These are phyloP conservation scores for Fraxinus latifolia DNA, from an alignment of 305 asterid species.

Conservation along the genomic window DNA sequence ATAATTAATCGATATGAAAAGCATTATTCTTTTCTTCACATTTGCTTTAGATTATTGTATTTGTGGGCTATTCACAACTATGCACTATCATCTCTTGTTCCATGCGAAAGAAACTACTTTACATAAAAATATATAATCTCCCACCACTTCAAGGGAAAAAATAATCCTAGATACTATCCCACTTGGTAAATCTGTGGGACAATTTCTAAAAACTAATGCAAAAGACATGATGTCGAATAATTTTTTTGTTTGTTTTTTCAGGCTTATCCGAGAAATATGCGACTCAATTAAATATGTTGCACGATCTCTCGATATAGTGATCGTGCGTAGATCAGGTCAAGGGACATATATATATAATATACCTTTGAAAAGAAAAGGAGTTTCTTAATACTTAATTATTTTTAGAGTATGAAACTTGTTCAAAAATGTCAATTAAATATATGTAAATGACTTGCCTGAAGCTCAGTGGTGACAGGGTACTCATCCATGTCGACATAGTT, in stretches of 20 bases:
- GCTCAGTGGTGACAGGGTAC: slow-evolving; percentile 75
- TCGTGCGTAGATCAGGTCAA: background rate
- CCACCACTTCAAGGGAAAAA: background rate
- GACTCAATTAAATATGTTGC: background rate
- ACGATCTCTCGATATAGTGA: background rate
- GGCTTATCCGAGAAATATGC: background rate
- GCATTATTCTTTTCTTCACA: background rate
- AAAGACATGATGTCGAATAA: no score
- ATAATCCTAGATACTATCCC: background rate
- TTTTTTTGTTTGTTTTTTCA: background rate
- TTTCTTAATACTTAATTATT: background rate
- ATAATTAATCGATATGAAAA: background rate
- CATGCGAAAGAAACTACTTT: background rate
- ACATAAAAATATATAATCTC: no score
- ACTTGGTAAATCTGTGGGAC: no score
- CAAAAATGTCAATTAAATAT: background rate
- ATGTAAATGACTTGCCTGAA: slow-evolving; percentile 41
- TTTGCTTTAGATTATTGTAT: background rate
- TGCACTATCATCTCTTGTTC: background rate
- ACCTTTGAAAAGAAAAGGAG: background rate
- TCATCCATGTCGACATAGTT: slow-evolving; percentile 84
- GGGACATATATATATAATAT: no score
- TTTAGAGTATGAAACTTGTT: background rate
- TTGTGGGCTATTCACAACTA: background rate
- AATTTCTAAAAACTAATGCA: no score